These are phyloP conservation scores for Pseudonectria buxi DNA, from an alignment of 2,329 filamentous ascomycete genomes.

Conservation along the genomic window DNA sequence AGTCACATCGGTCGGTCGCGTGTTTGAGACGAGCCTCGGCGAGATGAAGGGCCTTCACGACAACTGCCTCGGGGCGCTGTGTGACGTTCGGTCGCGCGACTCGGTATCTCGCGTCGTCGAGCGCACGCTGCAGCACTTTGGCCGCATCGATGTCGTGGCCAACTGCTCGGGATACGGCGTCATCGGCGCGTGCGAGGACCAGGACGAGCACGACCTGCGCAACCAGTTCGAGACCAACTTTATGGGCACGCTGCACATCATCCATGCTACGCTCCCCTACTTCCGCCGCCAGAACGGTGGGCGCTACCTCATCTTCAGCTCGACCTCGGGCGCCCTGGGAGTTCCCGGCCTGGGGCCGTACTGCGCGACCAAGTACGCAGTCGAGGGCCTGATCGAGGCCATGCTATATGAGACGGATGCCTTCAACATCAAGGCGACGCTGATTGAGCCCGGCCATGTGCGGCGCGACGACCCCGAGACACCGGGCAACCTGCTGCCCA, in stretches of 20 bases:
- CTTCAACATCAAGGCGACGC: slow-evolving; percentile 88
- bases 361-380: slow-evolving; percentile 94
- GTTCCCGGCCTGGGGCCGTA: slow-evolving; percentile 90
- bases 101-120: slow-evolving; percentile 70
- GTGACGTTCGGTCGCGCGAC: slow-evolving; percentile 77
- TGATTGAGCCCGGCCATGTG: slow-evolving; percentile 87
- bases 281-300: slow-evolving; percentile 71
- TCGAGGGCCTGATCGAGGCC: slow-evolving; percentile 90
- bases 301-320: slow-evolving; percentile 90
- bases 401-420: slow-evolving; percentile 92
- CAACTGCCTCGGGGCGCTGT: slow-evolving; percentile 74
- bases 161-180: slow-evolving; percentile 96
- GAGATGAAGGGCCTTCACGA: slow-evolving; percentile 66
- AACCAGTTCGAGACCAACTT: slow-evolving; percentile 98
- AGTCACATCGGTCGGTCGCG: slow-evolving; percentile 79
- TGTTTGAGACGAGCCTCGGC: slow-evolving; percentile 65
- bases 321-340: slow-evolving; percentile 83
- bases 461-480: slow-evolving; percentile 72
- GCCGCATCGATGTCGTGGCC: slow-evolving; percentile 78
- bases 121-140: slow-evolving; percentile 65
- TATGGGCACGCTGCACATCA: slow-evolving; percentile 89
- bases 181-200: slow-evolving; percentile 92
- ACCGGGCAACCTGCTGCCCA: slow-evolving; percentile 53
- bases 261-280: slow-evolving; percentile 81
- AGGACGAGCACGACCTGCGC: slow-evolving; percentile 88